Evolutionary conservation across 176 grass and related monocot genomes (phyloP).

Genomic region (Carex parvula): DNA sequence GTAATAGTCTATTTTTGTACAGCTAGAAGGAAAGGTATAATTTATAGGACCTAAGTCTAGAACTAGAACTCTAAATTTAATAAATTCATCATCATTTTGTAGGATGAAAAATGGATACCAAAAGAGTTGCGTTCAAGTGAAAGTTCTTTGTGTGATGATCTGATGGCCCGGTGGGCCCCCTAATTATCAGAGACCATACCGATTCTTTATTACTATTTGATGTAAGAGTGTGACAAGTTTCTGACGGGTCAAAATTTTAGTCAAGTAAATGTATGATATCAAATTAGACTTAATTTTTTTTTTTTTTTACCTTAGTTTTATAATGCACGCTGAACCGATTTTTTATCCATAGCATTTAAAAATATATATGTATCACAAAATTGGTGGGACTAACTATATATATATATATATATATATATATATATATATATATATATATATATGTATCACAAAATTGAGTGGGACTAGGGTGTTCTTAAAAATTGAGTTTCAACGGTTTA

Average conservation of each 20-base stretch:
- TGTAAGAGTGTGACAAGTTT: neutral
- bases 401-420: too few relatives aligned
- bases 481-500: too few relatives aligned
- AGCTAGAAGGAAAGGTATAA: neutral
- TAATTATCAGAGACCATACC: neutral
- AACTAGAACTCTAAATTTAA: neutral
- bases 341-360: too few relatives aligned
- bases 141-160: neutral
- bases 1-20: neutral
- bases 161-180: neutral
- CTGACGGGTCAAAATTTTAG: neutral
- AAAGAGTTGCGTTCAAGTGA: neutral
- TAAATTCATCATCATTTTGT: neutral
- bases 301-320: neutral
- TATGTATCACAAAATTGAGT: too few relatives aligned
- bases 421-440: too few relatives aligned
- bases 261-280: neutral
- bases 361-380: too few relatives aligned
- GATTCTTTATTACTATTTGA: neutral
- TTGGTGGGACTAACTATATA: too few relatives aligned
- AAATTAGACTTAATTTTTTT: neutral
- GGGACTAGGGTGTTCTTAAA: too few relatives aligned
- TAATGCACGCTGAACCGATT: neutral
- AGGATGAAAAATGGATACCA: neutral
- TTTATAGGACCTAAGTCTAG: neutral